These are phyloP conservation scores for Colletotrichum caudatum DNA, from an alignment of 2,329 filamentous ascomycete species.

Conservation along the genomic window DNA sequence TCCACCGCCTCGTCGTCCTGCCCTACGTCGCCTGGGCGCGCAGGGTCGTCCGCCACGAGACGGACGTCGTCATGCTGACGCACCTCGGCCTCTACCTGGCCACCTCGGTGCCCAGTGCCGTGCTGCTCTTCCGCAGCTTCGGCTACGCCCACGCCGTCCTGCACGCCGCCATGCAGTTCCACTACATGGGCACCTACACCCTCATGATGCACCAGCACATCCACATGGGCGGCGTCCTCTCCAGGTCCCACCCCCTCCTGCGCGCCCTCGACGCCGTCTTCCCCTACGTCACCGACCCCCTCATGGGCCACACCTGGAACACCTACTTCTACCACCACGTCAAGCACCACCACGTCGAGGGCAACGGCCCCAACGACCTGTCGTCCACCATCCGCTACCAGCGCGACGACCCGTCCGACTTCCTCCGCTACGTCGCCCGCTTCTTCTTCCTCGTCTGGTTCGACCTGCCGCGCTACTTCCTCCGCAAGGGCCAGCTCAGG, in stretches of 20 bases:
- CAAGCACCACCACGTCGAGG: constrained; percentile 87
- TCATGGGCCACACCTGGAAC: constrained; percentile 89
- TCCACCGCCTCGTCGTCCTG: constrained; percentile 47
- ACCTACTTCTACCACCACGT: constrained; percentile 88
- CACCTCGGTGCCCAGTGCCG: constrained; percentile 77
- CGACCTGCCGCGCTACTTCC: constrained; percentile 80
- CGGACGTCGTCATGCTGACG: constrained; percentile 83
- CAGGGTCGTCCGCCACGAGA: constrained; percentile 70
- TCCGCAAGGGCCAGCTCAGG: constrained; percentile 68
- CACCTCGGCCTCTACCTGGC: constrained; percentile 79
- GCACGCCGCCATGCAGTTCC: constrained; percentile 74
- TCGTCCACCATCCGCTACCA: constrained; percentile 83
- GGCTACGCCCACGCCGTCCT: constrained; percentile 74
- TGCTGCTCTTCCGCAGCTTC: constrained; percentile 74
- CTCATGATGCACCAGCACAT: constrained; percentile 89
- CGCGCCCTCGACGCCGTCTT: constrained; percentile 72
- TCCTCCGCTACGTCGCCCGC: constrained; percentile 77
- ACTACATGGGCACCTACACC: constrained; percentile 80
- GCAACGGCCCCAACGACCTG: constrained; percentile 81
- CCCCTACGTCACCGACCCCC: constrained; percentile 79
- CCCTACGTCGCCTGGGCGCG: constrained; percentile 70
- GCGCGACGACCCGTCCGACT: constrained; percentile 74
- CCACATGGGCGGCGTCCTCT: constrained; percentile 77
- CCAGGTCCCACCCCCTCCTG: constrained; percentile 57
- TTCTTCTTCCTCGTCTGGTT: constrained; percentile 82